These are phyloP conservation scores for Phytophthora chlamydospora DNA, from an alignment of 352 stramenopile genomes.

Conservation along the genomic window DNA sequence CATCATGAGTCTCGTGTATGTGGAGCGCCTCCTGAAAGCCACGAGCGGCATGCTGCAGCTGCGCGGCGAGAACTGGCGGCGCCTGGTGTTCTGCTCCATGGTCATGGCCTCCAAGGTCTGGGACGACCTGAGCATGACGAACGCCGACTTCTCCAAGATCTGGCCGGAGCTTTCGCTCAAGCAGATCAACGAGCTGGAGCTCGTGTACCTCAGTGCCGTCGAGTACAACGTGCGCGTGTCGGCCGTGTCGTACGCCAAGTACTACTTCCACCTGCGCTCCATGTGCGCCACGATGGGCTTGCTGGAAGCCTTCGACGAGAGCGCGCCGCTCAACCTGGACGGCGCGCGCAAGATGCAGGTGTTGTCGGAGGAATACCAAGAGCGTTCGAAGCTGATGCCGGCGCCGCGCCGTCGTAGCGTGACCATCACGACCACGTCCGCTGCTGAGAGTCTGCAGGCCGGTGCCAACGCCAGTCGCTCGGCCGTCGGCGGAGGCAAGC, in stretches of 20 bases:
- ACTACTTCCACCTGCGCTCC: constrained; percentile 97
- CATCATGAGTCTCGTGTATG: constrained; percentile 98
- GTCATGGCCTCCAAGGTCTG: constrained; percentile 97
- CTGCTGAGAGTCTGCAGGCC: constrained; percentile 36
- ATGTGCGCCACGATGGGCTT: constrained; percentile 93
- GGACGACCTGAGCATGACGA: constrained; percentile 98
- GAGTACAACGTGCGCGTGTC: constrained; percentile 91
- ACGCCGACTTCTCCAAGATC: constrained; percentile 96
- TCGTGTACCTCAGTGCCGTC: constrained; percentile 91
- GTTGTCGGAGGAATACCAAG: constrained; percentile 87
- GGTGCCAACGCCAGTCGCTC: constrained; percentile 22
- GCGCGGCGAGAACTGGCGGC: constrained; percentile 91
- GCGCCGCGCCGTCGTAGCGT: constrained; percentile 74
- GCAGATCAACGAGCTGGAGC: constrained; percentile 96
- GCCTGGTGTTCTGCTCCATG: constrained; percentile 96
- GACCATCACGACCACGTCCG: constrained; percentile 74
- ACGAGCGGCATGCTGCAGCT: constrained; percentile 85
- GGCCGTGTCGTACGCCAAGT: constrained; percentile 90
- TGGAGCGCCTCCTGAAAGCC: constrained; percentile 95
- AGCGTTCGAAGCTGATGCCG: constrained; percentile 80
- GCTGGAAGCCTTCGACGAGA: constrained; percentile 76
- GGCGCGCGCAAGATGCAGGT: constrained; percentile 89
- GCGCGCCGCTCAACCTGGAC: constrained; percentile 79
- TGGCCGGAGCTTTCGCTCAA: constrained; percentile 90
- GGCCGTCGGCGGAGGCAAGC: constrained; percentile 22